Base-by-base conservation (phyloP, 2,329 filamentous ascomycete species). In the Penicillium sumatraense region DNA sequence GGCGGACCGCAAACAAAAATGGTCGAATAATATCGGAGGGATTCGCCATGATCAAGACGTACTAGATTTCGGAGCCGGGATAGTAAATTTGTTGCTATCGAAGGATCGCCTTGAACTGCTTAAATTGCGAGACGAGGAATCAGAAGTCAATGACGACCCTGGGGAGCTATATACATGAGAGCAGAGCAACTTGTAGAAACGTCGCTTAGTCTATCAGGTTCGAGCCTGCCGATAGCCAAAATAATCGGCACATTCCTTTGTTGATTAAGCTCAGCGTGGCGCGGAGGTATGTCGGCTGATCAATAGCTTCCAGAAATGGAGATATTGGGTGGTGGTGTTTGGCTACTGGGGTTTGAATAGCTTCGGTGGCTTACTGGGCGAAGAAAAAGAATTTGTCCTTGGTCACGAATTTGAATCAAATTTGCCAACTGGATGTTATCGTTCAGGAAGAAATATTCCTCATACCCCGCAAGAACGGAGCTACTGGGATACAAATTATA, bases 1-100 rank as follows among this genome's bases (percentile, higher is more conserved):
- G 48, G n/a, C 58, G 58, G 24, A 54, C 29, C 2, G 50, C 29
- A 31, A 61, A 57, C 5, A 61, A 38, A 26, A 61, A 20, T 2
- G 53, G 53, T 6, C 53, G 56, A 44, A 61, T 48, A 26, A 24
- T 16, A 6, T 57, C 54, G 4, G 24, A 14, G 40, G 6, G 33
- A 36, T 36, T 10, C 16, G 8, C 7, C 33, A 36, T 36, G 10
- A 36, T 36, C 10, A n/a, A 16, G 33, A 18, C n/a, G 8, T 36
- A n/a, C 14, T 36, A n/a, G 7, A 18, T 36, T 18, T 36, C 2
- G 33, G n/a, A 36, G 33, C 18, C 18, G n/a, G n/a, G 33, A 36
- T 18, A 5, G 18, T 35, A 13, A 35, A 35, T 7, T 36, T 18
- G 2, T 36, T 36, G 16, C 33, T 14, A 36, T 3, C 1, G 18